Evolutionary conservation across 2,329 filamentous ascomycete genomes (phyloP).

Genomic region (Diplodia mutila): DNA sequence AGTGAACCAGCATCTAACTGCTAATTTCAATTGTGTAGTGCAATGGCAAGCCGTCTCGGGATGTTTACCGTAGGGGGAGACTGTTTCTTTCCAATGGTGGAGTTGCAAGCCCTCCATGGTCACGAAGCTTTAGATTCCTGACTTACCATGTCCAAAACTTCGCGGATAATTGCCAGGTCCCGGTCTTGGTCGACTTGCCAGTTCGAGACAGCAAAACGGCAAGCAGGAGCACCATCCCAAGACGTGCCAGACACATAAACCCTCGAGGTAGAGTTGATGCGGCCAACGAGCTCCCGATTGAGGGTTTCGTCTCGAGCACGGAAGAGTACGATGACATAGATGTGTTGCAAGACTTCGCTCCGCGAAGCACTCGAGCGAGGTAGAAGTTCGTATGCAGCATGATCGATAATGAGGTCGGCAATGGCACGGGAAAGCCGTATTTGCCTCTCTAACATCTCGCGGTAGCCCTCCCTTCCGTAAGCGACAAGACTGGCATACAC

Average conservation of each 20-base stretch:
- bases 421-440: constrained; percentile 71
- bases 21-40: too few relatives aligned
- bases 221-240: constrained; percentile 75
- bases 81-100: not conserved
- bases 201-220: constrained; percentile 82
- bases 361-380: constrained; percentile 50
- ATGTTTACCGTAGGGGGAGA: too few relatives aligned
- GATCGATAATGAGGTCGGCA: constrained; percentile 64
- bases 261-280: constrained; percentile 72
- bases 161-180: constrained; percentile 68
- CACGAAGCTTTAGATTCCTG: not conserved
- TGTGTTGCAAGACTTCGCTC: constrained; percentile 52
- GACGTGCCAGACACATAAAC: constrained; percentile 83
- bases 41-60: too few relatives aligned
- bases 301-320: constrained; percentile 66
- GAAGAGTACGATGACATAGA: constrained; percentile 77
- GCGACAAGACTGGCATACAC: constrained; percentile 79
- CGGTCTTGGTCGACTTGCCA: constrained; percentile 74
- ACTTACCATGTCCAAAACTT: constrained; percentile 59
- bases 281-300: constrained; percentile 69
- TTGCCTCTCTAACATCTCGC: constrained; percentile 71
- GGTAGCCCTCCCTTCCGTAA: constrained; percentile 72
- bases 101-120: not conserved
- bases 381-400: constrained; percentile 68
- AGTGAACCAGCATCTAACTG: too few relatives aligned